Percentiles rank a stretch among this genome's conserved stretches.
Evolutionary conservation across 345 rosid genomes (phyloP).

Genomic region (Hypericum androsaemum): DNA sequence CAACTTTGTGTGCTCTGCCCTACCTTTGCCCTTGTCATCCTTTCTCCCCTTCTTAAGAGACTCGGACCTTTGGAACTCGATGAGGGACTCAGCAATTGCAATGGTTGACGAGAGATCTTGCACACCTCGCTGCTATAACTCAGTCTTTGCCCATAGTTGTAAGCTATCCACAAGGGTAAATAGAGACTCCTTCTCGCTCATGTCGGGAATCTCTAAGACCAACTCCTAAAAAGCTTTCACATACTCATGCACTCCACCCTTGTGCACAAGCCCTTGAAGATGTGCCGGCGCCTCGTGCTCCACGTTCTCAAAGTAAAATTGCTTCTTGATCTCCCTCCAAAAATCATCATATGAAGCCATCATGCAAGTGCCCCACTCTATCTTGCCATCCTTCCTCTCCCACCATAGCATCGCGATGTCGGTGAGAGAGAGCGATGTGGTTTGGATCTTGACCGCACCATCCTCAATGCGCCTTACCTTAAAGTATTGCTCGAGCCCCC

Average conservation of each 20-base stretch:
- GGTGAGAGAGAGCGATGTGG: neutral
- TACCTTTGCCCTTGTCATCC: neutral
- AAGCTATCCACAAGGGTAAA: neutral
- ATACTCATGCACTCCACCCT: neutral
- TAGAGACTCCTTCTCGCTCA: too few relatives aligned
- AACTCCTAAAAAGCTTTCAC: too few relatives aligned
- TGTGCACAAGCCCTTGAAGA: neutral
- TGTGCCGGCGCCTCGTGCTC: neutral
- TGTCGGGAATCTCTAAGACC: too few relatives aligned
- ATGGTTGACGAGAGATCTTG: neutral
- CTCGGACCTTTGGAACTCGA: neutral
- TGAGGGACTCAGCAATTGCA: neutral
- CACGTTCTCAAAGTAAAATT: neutral
- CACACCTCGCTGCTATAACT: neutral
- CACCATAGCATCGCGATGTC: neutral
- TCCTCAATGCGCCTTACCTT: neutral
- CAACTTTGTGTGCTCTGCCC: too few relatives aligned
- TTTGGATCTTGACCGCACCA: neutral
- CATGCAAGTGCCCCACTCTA: neutral
- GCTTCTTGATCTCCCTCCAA: neutral
- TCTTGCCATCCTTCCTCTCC: neutral
- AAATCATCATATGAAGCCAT: neutral
- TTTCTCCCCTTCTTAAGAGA: neutral
- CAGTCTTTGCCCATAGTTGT: constrained; percentile 1
- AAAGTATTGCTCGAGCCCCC: neutral